Base-by-base conservation (phyloP, 768 basidiomycete species). In the Lactarius evosmus region DNA sequence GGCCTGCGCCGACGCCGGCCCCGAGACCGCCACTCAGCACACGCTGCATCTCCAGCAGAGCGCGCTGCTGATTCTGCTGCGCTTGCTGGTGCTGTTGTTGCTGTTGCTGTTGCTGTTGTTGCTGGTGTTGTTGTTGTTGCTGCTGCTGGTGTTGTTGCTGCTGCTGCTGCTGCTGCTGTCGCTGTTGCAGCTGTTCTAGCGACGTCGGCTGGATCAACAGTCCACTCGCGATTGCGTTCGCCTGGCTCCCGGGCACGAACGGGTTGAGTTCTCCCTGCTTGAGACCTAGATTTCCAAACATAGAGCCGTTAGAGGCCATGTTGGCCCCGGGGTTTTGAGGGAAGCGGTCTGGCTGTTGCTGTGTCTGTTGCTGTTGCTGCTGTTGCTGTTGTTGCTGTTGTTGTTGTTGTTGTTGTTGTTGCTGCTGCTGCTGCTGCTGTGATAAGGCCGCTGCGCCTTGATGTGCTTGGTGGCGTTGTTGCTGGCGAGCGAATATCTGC, bases 181-280 rank as follows among this genome's bases (percentile, higher is more conserved):
- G 66, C 14, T 29, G 59, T 11, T 54, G 67, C 25, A 57, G 53
- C 5, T 56, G 50, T 40, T 63, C 53, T 4, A 62, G 52, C 4
- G 41, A 56, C 16, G 60, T 14, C 33, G 58, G 49, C 16, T 65
- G 62, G 17, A 16, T 56, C 25, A 66, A 30, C 9, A 68, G 41
- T 11, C 65, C 65, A 27, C 60, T 66, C 40, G 64, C 44, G 5
- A 66, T 59, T 16, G 60, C 29, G 33, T 66, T 68, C 29, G 67
- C 67, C 33, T 66, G 61, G 5, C 65, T 62, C 17, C 65, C 65
- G 11, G 67, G 67, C 4, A 68, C 52, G 55, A 68, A 68, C 0
- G 67, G 67, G 33, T 68, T 68, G 36, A 68, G 56, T 52, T 68
- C 67, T 4, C 57, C 65, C 22, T 66, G 64, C 56, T 67, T 67